These are phyloP conservation scores for Aspergillus eucalypticola DNA, from an alignment of 2,329 filamentous ascomycete species.

Conservation along the genomic window DNA sequence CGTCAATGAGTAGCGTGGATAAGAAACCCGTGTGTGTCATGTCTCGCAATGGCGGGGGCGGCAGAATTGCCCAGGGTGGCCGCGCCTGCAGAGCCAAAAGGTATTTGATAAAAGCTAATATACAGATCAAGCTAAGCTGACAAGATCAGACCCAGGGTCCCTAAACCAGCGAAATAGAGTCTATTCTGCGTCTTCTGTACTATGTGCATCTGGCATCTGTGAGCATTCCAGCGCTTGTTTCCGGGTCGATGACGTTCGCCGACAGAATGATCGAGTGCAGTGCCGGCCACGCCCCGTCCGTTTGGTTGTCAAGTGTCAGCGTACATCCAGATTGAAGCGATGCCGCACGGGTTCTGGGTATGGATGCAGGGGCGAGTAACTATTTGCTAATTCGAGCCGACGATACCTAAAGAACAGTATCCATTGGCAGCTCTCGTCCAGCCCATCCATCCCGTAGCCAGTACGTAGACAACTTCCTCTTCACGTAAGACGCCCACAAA, in stretches of 20 bases:
- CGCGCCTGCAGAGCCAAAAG: constrained; percentile 31
- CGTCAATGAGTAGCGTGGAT: constrained; percentile 83
- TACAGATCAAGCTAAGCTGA: not conserved
- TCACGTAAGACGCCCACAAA: not conserved
- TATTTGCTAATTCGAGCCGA: not conserved
- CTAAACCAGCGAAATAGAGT: not conserved
- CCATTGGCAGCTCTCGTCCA: not conserved
- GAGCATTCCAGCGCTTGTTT: not conserved
- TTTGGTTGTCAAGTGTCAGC: not conserved
- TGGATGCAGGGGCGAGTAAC: not conserved
- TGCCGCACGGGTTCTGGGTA: not conserved
- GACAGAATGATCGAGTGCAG: not conserved
- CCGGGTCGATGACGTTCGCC: not conserved
- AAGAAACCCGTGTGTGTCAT: constrained; percentile 77
- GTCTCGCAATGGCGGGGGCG: constrained; percentile 68
- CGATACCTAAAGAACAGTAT: not conserved
- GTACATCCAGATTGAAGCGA: not conserved
- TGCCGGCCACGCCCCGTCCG: not conserved
- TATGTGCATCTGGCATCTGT: not conserved
- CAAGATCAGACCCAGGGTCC: not conserved
- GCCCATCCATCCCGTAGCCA: not conserved
- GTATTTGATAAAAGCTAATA: constrained; percentile 17
- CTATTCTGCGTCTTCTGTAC: not conserved
- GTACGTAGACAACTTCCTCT: not conserved
- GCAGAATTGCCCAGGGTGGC: constrained; percentile 53